Conservation (phyloP, 208 protist genomes). For the Leishmania tropica region DNA sequence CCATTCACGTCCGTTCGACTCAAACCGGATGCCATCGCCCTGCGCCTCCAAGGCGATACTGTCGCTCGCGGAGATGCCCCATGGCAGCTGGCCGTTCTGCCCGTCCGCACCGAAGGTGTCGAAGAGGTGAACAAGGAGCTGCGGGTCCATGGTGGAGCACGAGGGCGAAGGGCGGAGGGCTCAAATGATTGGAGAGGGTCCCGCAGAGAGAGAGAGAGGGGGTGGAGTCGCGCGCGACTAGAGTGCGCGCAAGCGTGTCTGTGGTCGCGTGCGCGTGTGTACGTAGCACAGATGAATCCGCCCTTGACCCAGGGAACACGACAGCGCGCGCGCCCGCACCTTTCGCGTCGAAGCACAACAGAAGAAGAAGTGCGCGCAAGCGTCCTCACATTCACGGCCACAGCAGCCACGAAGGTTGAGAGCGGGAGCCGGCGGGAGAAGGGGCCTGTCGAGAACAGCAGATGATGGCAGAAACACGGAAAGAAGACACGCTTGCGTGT, state of each 20-base stretch:
- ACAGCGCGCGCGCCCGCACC: background rate
- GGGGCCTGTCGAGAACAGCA: background rate
- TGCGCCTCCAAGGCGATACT: background rate
- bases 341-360: background rate
- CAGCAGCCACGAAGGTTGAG: background rate
- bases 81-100: slow-evolving; percentile 8
- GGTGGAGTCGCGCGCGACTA: background rate
- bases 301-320: background rate
- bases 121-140: slow-evolving; percentile 21
- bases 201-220: background rate
- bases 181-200: background rate
- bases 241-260: background rate
- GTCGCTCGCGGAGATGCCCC: slow-evolving; percentile 14
- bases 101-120: slow-evolving; percentile 21
- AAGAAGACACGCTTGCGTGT: background rate
- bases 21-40: slow-evolving; percentile 23
- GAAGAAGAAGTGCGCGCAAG: no score
- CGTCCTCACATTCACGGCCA: no score
- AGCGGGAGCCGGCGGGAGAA: background rate
- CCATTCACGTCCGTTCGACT: slow-evolving; percentile 36
- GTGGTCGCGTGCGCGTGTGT: background rate
- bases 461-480: background rate
- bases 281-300: background rate
- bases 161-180: background rate
- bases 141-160: slow-evolving; percentile 20